A percentile compares a stretch with the other conserved stretches of the same genome.
Evolutionary conservation across 163 green algal genomes (phyloP).

Genomic region (Scenedesmus sp.): DNA sequence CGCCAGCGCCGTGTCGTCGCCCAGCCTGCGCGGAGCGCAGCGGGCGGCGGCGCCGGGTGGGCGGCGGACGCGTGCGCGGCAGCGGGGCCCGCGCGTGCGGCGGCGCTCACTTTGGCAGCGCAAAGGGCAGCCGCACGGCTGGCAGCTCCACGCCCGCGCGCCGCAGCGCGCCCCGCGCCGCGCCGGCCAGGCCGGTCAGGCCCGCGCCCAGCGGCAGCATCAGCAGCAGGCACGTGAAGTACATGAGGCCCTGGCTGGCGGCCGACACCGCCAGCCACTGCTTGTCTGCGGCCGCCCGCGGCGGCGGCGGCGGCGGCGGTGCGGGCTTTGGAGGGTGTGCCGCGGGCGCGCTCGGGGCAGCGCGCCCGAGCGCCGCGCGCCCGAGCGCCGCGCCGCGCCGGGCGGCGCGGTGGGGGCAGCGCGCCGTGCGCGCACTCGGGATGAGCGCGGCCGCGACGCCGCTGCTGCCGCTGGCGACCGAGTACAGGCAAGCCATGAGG

Average conservation of each 20-base stretch:
- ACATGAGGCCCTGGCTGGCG: slow-evolving; percentile 17
- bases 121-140: not conserved
- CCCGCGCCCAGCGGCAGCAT: slow-evolving; percentile 37
- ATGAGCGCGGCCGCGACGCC: slow-evolving; percentile 4
- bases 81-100: not conserved
- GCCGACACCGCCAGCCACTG: slow-evolving; percentile 9
- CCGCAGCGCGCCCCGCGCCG: not conserved
- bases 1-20: not conserved
- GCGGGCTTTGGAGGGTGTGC: too few species aligned
- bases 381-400: too few species aligned
- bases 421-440: slow-evolving; percentile 10
- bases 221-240: slow-evolving; percentile 34
- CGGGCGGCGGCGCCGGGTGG: too few species aligned
- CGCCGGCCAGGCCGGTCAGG: not conserved
- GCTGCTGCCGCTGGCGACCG: slow-evolving; percentile 1
- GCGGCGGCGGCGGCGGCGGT: too few species aligned
- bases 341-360: too few species aligned
- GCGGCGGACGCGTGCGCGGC: too few species aligned
- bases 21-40: too few species aligned
- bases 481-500: slow-evolving; percentile 8
- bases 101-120: not conserved
- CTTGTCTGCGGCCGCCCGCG: not conserved
- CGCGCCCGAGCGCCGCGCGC: too few species aligned
- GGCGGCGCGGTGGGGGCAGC: too few species aligned
- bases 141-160: slow-evolving; percentile 1